phyloP scores from a whole-genome alignment of 345 rosid species.

The Eucalyptus victrix region DNA sequence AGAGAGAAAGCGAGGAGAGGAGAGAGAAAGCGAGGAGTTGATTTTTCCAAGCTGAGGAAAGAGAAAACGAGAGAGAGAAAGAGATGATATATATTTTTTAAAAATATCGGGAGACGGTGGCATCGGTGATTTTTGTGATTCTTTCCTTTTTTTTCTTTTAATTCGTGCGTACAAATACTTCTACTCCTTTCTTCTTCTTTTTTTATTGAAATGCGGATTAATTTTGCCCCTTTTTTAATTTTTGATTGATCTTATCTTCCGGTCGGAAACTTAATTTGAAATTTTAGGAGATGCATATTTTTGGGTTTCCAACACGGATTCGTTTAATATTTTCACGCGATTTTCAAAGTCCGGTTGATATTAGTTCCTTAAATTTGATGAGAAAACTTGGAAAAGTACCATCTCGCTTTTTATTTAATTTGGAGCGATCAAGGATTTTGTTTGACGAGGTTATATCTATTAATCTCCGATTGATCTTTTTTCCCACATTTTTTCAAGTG shows the following conservation, averaged over 20 bases:
- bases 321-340: not conserved
- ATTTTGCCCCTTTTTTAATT: not conserved
- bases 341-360: not conserved
- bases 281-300: not conserved
- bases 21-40: not conserved
- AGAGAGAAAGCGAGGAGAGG: not conserved
- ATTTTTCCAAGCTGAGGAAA: not conserved
- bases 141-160: not conserved
- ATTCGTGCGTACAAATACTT: not conserved
- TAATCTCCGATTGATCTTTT: not conserved
- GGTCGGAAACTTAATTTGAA: not conserved
- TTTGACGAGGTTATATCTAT: not conserved
- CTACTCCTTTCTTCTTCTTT: not conserved
- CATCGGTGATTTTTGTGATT: not conserved
- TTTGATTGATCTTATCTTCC: not conserved
- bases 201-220: not conserved
- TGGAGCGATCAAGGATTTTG: not conserved
- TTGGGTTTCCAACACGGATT: too few species aligned
- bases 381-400: not conserved
- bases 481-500: fast-evolving
- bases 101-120: not conserved
- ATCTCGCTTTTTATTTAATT: not conserved
- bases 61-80: not conserved
- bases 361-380: not conserved
- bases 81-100: not conserved